Percentiles rank a stretch among this genome's conserved stretches.
These are phyloP conservation scores for Leptoxyphium fumago DNA, from an alignment of 2,329 filamentous ascomycete species.

Conservation along the genomic window DNA sequence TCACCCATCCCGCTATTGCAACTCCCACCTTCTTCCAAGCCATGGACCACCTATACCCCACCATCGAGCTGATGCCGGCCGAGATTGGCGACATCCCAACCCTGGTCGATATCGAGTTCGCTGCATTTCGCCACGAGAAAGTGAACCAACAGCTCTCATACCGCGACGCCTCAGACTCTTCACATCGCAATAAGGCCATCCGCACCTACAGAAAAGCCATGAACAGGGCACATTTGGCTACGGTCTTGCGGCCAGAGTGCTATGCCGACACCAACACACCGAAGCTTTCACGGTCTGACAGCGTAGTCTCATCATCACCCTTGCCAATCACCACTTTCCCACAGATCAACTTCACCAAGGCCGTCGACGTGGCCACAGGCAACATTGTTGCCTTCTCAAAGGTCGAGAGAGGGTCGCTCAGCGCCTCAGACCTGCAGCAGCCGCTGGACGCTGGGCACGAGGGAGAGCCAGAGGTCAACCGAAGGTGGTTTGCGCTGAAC, in stretches of 20 bases:
- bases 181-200: constrained; percentile 14
- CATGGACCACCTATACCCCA: background rate
- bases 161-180: constrained; percentile 14
- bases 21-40: constrained; percentile 7
- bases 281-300: too few species aligned
- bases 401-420: constrained; percentile 16
- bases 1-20: constrained; percentile 1
- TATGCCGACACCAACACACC: too few species aligned
- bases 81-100: constrained; percentile 11
- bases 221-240: background rate
- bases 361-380: constrained; percentile 13
- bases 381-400: constrained; percentile 20
- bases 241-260: too few species aligned
- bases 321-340: background rate
- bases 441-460: constrained; percentile 18
- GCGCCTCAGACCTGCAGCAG: constrained; percentile 11
- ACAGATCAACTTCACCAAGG: constrained; percentile 13
- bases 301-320: too few species aligned
- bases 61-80: background rate
- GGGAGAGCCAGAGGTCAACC: constrained; percentile 16
- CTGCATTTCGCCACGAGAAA: constrained; percentile 19
- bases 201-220: constrained; percentile 8
- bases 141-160: constrained; percentile 20
- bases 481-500: constrained; percentile 21
- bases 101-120: constrained; percentile 29